These are phyloP conservation scores for Fusarium udum DNA, from an alignment of 2,329 filamentous ascomycete genomes.

Conservation along the genomic window DNA sequence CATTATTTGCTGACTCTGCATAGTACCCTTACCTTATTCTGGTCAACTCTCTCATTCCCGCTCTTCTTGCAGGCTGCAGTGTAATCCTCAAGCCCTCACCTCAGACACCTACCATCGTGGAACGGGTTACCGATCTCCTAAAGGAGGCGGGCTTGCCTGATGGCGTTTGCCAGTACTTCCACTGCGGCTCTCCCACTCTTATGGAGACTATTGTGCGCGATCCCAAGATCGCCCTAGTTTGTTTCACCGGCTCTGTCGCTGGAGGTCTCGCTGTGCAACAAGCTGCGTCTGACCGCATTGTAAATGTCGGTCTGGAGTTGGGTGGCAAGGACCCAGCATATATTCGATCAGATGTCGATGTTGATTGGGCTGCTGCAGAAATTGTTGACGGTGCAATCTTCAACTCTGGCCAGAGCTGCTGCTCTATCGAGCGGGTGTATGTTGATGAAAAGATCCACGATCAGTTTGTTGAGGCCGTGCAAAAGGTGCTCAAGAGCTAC, in stretches of 20 bases:
- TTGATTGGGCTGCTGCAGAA: constrained; percentile 90
- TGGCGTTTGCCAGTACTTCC: constrained; percentile 91
- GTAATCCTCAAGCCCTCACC: constrained; percentile 95
- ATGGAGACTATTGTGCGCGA: constrained; percentile 83
- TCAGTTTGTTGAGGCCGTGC: constrained; percentile 79
- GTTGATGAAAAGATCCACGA: constrained; percentile 88
- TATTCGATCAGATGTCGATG: constrained; percentile 83
- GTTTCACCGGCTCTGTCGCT: constrained; percentile 93
- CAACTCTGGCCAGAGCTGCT: constrained; percentile 99
- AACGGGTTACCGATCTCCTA: constrained; percentile 83
- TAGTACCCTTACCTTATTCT: constrained; percentile 95
- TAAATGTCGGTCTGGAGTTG: constrained; percentile 88
- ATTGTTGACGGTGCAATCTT: constrained; percentile 97
- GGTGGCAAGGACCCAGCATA: constrained; percentile 97
- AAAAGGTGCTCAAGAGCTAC: constrained; percentile 83
- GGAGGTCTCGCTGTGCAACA: constrained; percentile 87
- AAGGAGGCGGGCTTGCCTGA: constrained; percentile 80
- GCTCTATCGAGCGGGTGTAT: constrained; percentile 90
- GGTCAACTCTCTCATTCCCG: constrained; percentile 90
- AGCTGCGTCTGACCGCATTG: constrained; percentile 83
- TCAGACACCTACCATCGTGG: constrained; percentile 91
- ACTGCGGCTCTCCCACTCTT: constrained; percentile 80
- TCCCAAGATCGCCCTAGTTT: constrained; percentile 80
- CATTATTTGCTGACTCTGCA: constrained; percentile 3
- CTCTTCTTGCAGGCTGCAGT: constrained; percentile 88